Percentiles rank a stretch among this genome's conserved stretches.
Conservation (phyloP, 805 yeast species). For the Candida bentonensis region DNA sequence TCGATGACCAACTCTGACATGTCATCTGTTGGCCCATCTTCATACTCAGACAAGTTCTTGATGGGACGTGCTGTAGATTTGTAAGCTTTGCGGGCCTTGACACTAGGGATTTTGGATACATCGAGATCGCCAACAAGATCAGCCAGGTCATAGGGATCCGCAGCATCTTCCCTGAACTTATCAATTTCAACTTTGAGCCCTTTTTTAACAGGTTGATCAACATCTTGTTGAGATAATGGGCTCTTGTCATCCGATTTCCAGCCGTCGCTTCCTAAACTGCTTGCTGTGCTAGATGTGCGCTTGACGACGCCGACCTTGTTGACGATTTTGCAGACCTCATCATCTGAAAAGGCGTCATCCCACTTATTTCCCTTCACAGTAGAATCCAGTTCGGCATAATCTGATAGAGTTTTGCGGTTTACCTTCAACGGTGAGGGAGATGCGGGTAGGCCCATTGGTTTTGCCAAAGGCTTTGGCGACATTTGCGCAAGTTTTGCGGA, state of each 20-base stretch:
- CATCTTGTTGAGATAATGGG: neutral
- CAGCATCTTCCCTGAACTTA: neutral
- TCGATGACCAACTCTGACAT: neutral
- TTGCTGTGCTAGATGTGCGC: neutral
- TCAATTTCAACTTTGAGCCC: neutral
- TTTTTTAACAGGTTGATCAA: neutral
- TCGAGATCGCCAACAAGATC: neutral
- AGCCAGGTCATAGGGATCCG: neutral
- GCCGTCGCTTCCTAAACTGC: neutral
- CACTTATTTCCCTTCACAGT: neutral
- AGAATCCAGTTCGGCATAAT: neutral
- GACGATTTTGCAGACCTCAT: neutral
- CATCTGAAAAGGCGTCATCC: neutral
- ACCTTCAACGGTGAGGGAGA: neutral
- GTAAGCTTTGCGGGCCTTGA: neutral
- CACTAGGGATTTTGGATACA: neutral
- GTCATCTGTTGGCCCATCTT: neutral
- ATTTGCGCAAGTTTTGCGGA: neutral
- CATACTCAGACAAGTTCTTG: neutral
- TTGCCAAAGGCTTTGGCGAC: neutral
- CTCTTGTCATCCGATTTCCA: neutral
- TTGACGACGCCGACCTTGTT: neutral
- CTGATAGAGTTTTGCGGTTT: neutral
- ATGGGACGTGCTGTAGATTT: neutral
- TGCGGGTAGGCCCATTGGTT: neutral